phyloP scores from a whole-genome alignment of 2,329 filamentous ascomycete species.

The Monilinia aucupariae region DNA sequence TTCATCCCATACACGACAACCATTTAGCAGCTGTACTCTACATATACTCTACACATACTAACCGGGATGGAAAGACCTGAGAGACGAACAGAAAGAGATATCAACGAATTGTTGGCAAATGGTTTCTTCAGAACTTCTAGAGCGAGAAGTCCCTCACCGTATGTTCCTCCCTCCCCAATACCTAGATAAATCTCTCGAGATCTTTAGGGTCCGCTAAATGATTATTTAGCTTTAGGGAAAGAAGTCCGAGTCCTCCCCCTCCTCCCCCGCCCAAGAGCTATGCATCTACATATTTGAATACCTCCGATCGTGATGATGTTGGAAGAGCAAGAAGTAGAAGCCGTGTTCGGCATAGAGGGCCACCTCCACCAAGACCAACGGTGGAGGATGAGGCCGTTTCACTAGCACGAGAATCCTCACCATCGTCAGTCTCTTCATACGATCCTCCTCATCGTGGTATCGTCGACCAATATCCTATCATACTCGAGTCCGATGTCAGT shows the following conservation, averaged over 20 bases:
- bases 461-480: conserved; percentile 62
- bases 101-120: conserved; percentile 39
- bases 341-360: conserved; percentile 23
- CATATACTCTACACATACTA: background rate
- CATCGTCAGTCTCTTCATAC: conserved; percentile 39
- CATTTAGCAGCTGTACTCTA: background rate
- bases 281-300: conserved; percentile 16
- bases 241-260: background rate
- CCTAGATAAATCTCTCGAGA: background rate
- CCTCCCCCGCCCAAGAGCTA: conserved; percentile 17
- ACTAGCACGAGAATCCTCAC: conserved; percentile 50
- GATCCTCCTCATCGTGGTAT: conserved; percentile 57
- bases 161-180: conserved; percentile 15
- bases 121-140: conserved; percentile 48
- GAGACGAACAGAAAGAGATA: conserved; percentile 20
- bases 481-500: conserved; percentile 52
- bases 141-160: conserved; percentile 38
- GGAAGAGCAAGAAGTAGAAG: conserved; percentile 22
- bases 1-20: no score
- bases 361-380: conserved; percentile 53
- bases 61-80: conserved; percentile 24
- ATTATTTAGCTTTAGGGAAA: conserved; percentile 13
- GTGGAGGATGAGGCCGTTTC: conserved; percentile 65
- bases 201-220: background rate
- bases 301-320: conserved; percentile 16